Evolutionary conservation across 257 asterid genomes (phyloP).

Genomic region (Nemophila menziesii): DNA sequence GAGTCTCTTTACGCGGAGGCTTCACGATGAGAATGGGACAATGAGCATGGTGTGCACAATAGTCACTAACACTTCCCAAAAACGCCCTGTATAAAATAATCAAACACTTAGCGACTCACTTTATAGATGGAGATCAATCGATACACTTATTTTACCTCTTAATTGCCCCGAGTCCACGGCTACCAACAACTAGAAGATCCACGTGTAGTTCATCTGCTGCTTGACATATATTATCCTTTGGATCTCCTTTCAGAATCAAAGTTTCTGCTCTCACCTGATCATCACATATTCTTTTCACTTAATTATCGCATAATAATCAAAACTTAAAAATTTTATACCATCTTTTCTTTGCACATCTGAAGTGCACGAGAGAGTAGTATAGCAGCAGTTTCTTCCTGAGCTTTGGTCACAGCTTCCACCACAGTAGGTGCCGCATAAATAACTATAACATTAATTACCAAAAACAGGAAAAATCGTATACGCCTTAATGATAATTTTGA

Average conservation of each 20-base stretch:
- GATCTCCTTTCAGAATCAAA: constrained; percentile 53
- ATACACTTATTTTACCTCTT: constrained; percentile 52
- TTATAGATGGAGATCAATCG: too few relatives aligned
- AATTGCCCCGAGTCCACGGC: constrained; percentile 62
- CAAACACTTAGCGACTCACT: too few relatives aligned
- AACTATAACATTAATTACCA: constrained; percentile 11
- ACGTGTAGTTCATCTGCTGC: constrained; percentile 50
- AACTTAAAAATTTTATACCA: constrained; percentile 15
- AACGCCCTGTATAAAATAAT: constrained; percentile 13
- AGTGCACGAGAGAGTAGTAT: constrained; percentile 37
- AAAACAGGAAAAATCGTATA: neutral
- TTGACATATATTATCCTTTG: constrained; percentile 55
- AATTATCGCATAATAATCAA: neutral
- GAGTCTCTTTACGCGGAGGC: constrained; percentile 9
- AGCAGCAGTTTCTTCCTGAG: constrained; percentile 38
- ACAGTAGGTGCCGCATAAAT: constrained; percentile 37
- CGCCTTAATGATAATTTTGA: neutral
- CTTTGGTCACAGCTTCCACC: constrained; percentile 43
- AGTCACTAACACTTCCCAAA: constrained; percentile 17
- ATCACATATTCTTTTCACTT: neutral
- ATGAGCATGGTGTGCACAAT: constrained; percentile 14
- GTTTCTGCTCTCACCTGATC: constrained; percentile 57
- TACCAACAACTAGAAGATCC: constrained; percentile 60
- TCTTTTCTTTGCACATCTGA: constrained; percentile 40
- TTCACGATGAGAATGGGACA: constrained; percentile 17